phyloP scores from a whole-genome alignment of 192 early-diverging fungal species.

The Coemansia furcata region DNA sequence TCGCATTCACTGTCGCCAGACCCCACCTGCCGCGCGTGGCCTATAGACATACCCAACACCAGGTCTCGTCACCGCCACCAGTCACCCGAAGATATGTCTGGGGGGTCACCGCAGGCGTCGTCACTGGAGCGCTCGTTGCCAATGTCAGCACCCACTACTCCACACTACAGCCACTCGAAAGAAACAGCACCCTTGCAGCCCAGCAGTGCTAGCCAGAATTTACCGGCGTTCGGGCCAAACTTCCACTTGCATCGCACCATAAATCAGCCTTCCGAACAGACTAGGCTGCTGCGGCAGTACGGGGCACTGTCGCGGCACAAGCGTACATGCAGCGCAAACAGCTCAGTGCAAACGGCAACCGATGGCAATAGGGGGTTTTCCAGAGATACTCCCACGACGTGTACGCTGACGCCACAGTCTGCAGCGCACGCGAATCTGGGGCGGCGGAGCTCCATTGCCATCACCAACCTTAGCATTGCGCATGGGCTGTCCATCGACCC shows the following conservation, averaged over 20 bases:
- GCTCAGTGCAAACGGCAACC: neutral
- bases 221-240: neutral
- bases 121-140: conserved; percentile 3
- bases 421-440: neutral
- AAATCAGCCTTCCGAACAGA: neutral
- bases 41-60: neutral
- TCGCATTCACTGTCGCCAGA: conserved; percentile 1
- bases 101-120: neutral
- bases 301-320: neutral
- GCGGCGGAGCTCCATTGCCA: conserved; percentile 32
- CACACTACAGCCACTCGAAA: neutral
- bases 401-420: neutral
- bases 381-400: neutral
- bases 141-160: neutral
- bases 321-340: neutral
- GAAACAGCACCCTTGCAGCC: neutral
- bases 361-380: neutral
- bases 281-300: neutral
- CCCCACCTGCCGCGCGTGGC: neutral
- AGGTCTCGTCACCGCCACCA: neutral
- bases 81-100: neutral
- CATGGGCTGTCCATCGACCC: conserved; percentile 28
- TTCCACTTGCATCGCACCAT: neutral
- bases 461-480: conserved; percentile 20
- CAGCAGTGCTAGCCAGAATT: neutral